Evolutionary conservation across 495 filamentous ascomycete genomes (phyloP).

Genomic region (Penicillium paxilli): DNA sequence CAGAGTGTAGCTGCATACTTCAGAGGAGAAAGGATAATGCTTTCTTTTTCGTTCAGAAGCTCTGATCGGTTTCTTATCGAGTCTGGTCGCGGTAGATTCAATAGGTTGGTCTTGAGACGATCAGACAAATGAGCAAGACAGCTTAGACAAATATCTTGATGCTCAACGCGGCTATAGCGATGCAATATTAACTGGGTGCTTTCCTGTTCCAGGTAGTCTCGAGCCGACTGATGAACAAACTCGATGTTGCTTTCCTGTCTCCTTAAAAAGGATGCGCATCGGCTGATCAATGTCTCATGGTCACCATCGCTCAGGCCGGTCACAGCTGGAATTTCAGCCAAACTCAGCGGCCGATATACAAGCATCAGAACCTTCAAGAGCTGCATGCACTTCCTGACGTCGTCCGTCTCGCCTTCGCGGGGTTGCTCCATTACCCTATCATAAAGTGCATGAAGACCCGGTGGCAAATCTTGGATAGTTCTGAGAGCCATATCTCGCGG

Average conservation of each 20-base stretch:
- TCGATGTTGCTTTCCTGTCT: constrained; percentile 11
- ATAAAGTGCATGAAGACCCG: constrained; percentile 6
- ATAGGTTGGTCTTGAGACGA: constrained; percentile 15
- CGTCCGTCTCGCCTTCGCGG: neutral
- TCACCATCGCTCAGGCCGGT: neutral
- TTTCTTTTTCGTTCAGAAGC: neutral
- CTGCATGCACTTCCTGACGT: neutral
- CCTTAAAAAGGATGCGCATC: constrained; percentile 18
- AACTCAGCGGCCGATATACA: neutral
- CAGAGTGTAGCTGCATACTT: constrained; percentile 22
- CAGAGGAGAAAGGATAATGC: constrained; percentile 9
- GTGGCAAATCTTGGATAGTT: constrained; percentile 9
- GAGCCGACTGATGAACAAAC: constrained; percentile 22
- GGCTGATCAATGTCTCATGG: neutral
- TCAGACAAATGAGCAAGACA: constrained; percentile 20
- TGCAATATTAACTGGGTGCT: constrained; percentile 2
- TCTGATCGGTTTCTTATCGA: neutral
- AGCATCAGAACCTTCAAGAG: constrained; percentile 1
- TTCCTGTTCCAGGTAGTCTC: constrained; percentile 15
- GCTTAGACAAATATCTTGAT: constrained; percentile 13
- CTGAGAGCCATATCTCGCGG: constrained; percentile 1
- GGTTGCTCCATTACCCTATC: constrained; percentile 9
- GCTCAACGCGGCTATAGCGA: constrained; percentile 7
- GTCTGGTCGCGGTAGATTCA: constrained; percentile 9
- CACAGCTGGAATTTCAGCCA: neutral